phyloP scores from a whole-genome alignment of 208 protist species.

The Trypanosoma boissoni region DNA sequence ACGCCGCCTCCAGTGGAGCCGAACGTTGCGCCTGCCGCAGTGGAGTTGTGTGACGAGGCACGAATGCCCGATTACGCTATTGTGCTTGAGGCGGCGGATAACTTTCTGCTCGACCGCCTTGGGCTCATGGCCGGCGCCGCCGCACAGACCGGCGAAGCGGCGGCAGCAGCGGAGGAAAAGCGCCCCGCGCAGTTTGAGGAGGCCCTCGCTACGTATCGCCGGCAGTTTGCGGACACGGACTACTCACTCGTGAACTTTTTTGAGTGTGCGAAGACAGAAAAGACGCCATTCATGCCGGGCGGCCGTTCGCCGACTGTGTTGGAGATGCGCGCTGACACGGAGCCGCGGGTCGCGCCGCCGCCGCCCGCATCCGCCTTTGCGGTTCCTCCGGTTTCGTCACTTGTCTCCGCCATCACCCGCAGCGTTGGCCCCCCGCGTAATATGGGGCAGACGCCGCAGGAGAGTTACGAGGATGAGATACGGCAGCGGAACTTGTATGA shows the following conservation, averaged over 20 bases:
- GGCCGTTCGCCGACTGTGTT: conserved; percentile 37
- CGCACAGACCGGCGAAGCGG: too few species aligned
- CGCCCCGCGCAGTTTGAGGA: conserved; percentile 60
- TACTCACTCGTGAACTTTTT: conserved; percentile 78
- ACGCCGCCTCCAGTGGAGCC: conserved; percentile 19
- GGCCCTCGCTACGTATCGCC: conserved; percentile 43
- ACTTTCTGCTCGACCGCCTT: conserved; percentile 74
- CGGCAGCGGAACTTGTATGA: conserved; percentile 32
- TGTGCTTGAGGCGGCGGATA: conserved; percentile 68
- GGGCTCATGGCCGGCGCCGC: too few species aligned
- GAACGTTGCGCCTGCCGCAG: conserved; percentile 15
- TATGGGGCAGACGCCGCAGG: conserved; percentile 83
- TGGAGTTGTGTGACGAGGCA: conserved; percentile 48
- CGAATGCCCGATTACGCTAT: conserved; percentile 79
- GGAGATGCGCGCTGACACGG: conserved; percentile 41
- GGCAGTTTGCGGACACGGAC: conserved; percentile 54
- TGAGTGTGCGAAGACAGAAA: conserved; percentile 61
- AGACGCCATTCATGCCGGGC: conserved; percentile 34
- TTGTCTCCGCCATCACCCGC: conserved; percentile 48
- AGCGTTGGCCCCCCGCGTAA: conserved; percentile 83
- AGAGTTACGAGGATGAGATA: conserved; percentile 69
- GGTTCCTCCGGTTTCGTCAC: conserved; percentile 24
- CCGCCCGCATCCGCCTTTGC: conserved; percentile 61
- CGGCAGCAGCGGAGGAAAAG: conserved; percentile 30
- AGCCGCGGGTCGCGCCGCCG: conserved; percentile 67